These are phyloP conservation scores for Globisporangium abappressorium DNA, from an alignment of 352 stramenopile genomes.

Conservation along the genomic window DNA sequence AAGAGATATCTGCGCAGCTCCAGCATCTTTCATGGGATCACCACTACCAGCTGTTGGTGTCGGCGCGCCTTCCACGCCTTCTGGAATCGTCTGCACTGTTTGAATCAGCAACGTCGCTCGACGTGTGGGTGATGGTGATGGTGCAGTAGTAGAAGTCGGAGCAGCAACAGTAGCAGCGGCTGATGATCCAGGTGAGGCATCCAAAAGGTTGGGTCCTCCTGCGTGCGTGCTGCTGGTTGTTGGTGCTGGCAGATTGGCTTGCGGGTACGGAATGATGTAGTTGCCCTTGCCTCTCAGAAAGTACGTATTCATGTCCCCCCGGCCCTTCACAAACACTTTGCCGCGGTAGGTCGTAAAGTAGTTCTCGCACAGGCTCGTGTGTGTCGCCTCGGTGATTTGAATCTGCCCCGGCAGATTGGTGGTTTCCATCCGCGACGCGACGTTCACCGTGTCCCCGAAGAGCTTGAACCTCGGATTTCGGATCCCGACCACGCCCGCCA, in stretches of 20 bases:
- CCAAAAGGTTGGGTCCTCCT: neutral
- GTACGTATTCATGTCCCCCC: constrained; percentile 83
- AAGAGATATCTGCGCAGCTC: neutral
- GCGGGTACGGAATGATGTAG: constrained; percentile 54
- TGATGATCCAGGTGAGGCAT: neutral
- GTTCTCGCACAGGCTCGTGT: constrained; percentile 61
- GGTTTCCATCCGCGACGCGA: constrained; percentile 83
- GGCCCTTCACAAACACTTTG: constrained; percentile 80
- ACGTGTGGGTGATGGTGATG: neutral
- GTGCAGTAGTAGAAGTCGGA: neutral
- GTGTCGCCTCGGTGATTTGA: constrained; percentile 72
- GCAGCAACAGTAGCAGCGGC: neutral
- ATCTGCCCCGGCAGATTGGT: constrained; percentile 80
- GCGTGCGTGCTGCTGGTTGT: neutral
- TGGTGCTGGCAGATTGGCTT: constrained; percentile 5
- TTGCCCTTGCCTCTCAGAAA: constrained; percentile 63
- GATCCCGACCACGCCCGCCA: constrained; percentile 85
- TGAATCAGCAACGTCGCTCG: constrained; percentile 13
- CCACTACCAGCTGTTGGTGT: constrained; percentile 2
- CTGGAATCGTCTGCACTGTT: constrained; percentile 20
- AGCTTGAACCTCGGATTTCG: constrained; percentile 85
- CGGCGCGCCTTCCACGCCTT: constrained; percentile 10
- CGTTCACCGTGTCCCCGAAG: constrained; percentile 87
- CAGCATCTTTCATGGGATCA: neutral
- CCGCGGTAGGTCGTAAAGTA: constrained; percentile 69